Conservation (phyloP, 129 eudicot genomes). For the Helichrysum umbraculigerum region DNA sequence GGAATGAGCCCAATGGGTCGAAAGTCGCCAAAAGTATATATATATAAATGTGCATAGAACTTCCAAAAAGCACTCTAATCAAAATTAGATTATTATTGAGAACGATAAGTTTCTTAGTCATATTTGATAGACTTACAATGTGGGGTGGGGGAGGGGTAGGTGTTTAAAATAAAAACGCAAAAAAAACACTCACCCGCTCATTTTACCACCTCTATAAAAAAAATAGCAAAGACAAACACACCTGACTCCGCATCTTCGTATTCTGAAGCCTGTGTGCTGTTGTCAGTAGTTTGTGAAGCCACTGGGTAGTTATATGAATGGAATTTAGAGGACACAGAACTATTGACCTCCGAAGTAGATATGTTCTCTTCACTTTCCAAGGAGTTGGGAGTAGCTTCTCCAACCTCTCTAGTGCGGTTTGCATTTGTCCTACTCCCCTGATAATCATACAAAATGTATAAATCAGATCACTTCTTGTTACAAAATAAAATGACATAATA, state of each 20-base stretch:
- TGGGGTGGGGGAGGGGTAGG: background rate
- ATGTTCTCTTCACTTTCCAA: conserved; percentile 54
- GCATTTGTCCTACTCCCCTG: conserved; percentile 76
- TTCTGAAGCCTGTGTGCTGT: conserved; percentile 78
- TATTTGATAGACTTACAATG: background rate
- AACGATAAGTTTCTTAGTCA: background rate
- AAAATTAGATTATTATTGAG: background rate
- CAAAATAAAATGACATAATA: background rate
- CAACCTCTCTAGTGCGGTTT: conserved; percentile 64
- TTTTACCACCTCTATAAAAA: background rate
- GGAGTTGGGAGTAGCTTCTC: conserved; percentile 47
- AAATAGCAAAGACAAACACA: conserved; percentile 25
- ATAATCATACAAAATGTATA: conserved; percentile 5
- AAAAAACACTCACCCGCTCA: no score
- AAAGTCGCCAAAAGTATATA: background rate
- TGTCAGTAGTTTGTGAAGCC: conserved; percentile 73
- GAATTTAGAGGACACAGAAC: conserved; percentile 57
- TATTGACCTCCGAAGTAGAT: conserved; percentile 60
- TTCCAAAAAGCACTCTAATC: background rate
- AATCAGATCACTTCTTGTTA: background rate
- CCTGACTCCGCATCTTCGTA: conserved; percentile 95
- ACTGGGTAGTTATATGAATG: conserved; percentile 51
- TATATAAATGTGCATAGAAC: background rate
- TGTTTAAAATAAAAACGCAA: no score
- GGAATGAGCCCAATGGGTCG: background rate